Percentiles rank a stretch among this genome's conserved stretches.
Evolutionary conservation across 2,329 filamentous ascomycete genomes (phyloP).

Genomic region (Arachnopeziza araneosa): DNA sequence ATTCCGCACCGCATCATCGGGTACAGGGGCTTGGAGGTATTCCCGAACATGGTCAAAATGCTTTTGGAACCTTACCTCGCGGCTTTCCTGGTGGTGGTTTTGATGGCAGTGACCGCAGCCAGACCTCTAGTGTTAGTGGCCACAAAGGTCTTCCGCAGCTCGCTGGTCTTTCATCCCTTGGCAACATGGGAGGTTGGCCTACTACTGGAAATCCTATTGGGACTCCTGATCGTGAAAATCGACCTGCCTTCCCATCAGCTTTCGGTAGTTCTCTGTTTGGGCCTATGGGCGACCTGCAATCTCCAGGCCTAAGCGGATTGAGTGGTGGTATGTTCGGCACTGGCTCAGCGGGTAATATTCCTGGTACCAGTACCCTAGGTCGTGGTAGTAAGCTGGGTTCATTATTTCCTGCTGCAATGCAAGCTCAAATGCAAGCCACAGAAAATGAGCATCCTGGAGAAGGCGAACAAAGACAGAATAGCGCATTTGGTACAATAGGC

Average conservation of each 20-base stretch:
- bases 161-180: conserved; percentile 52
- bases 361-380: conserved; percentile 60
- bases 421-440: conserved; percentile 77
- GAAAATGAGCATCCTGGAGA: conserved; percentile 60
- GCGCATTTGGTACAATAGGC: conserved; percentile 62
- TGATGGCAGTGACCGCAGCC: conserved; percentile 81
- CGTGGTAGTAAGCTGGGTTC: conserved; percentile 79
- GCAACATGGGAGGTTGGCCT: conserved; percentile 38
- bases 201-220: conserved; percentile 56
- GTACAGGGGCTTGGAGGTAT: conserved; percentile 48
- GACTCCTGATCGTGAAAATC: conserved; percentile 59
- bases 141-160: conserved; percentile 63
- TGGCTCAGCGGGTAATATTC: conserved; percentile 45
- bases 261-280: conserved; percentile 80
- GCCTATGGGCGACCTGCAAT: conserved; percentile 71
- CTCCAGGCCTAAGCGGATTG: conserved; percentile 62
- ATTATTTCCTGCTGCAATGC: conserved; percentile 82
- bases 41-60: conserved; percentile 41
- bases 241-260: conserved; percentile 46
- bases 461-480: conserved; percentile 54
- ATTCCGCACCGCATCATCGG: conserved; percentile 38
- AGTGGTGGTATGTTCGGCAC: conserved; percentile 66
- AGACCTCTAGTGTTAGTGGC: conserved; percentile 82
- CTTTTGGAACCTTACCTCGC: conserved; percentile 51
- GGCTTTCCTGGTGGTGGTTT: conserved; percentile 39